Evolutionary conservation across 805 yeast genomes (phyloP).

Genomic region (Wickerhamiella kurtzmanii): DNA sequence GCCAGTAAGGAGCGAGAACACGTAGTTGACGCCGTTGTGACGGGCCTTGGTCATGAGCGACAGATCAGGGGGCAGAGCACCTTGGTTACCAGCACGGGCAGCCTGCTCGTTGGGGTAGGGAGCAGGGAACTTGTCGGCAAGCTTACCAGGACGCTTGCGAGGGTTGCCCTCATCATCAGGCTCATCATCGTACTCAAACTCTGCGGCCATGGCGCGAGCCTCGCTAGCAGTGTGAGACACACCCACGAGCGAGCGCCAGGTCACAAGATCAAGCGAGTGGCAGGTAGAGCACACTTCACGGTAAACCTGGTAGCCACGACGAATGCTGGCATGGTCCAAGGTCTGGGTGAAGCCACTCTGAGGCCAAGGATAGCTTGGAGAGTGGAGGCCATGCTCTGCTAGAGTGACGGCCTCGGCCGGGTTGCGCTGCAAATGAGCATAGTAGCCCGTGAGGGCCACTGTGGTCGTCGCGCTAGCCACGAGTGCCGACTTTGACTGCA

Average conservation of each 20-base stretch:
- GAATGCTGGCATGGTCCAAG: slow-evolving; percentile 87
- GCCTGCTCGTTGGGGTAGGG: slow-evolving; percentile 98
- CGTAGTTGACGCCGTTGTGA: slow-evolving; percentile 95
- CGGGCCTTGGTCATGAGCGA: slow-evolving; percentile 96
- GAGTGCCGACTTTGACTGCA: slow-evolving; percentile 26
- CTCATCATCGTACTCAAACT: slow-evolving; percentile 93
- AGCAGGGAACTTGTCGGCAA: slow-evolving; percentile 87
- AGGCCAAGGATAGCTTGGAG: slow-evolving; percentile 87
- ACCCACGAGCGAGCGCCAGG: slow-evolving; percentile 97
- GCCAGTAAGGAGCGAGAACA: slow-evolving; percentile 89
- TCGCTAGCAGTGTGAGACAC: slow-evolving; percentile 86
- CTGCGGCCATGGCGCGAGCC: slow-evolving; percentile 87
- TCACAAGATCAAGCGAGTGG: slow-evolving; percentile 91
- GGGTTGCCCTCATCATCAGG: slow-evolving; percentile 95
- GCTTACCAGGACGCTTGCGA: slow-evolving; percentile 94
- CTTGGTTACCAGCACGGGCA: slow-evolving; percentile 98
- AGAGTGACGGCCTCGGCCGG: slow-evolving; percentile 95
- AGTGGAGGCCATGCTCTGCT: slow-evolving; percentile 97
- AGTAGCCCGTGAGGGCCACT: slow-evolving; percentile 66
- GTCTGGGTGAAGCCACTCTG: slow-evolving; percentile 58
- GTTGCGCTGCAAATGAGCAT: slow-evolving; percentile 65
- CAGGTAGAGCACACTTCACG: slow-evolving; percentile 98
- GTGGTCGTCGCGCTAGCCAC: slow-evolving; percentile 42
- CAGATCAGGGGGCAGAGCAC: slow-evolving; percentile 97
- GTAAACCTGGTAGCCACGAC: slow-evolving; percentile 98